phyloP scores from a whole-genome alignment of 345 rosid species.

The Gossypium anomalum region DNA sequence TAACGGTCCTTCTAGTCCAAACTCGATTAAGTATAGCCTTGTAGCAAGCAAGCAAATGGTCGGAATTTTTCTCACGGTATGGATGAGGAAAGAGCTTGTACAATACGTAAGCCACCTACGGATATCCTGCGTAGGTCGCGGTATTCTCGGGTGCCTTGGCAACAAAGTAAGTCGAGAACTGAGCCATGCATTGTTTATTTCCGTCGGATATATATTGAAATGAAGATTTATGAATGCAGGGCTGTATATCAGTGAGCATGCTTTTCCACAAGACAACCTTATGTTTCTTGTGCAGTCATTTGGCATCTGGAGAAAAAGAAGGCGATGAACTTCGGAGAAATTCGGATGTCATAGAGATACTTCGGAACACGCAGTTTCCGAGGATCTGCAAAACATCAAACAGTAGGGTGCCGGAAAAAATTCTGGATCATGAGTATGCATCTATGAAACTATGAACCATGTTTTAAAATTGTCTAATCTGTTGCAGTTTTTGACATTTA shows the following conservation, averaged over 20 bases:
- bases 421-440: constrained; percentile 74
- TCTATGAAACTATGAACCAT: constrained; percentile 2
- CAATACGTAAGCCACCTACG: constrained; percentile 74
- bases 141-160: constrained; percentile 89
- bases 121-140: constrained; percentile 65
- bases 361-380: constrained; percentile 73
- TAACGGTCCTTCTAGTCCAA: constrained; percentile 22
- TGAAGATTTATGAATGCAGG: constrained; percentile 43
- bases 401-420: constrained; percentile 57
- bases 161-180: constrained; percentile 58
- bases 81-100: constrained; percentile 82
- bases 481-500: not conserved
- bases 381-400: constrained; percentile 56
- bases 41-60: constrained; percentile 94
- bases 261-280: constrained; percentile 74
- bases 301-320: constrained; percentile 96
- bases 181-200: not conserved
- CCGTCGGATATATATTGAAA: not conserved
- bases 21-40: constrained; percentile 62
- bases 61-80: constrained; percentile 83
- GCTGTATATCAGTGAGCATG: constrained; percentile 91
- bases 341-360: constrained; percentile 71
- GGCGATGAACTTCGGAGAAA: constrained; percentile 90
- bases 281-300: constrained; percentile 86
- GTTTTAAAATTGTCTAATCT: not conserved